These are phyloP conservation scores for Paramecium primaurelia DNA, from an alignment of 73 alveolate species.

Conservation along the genomic window DNA sequence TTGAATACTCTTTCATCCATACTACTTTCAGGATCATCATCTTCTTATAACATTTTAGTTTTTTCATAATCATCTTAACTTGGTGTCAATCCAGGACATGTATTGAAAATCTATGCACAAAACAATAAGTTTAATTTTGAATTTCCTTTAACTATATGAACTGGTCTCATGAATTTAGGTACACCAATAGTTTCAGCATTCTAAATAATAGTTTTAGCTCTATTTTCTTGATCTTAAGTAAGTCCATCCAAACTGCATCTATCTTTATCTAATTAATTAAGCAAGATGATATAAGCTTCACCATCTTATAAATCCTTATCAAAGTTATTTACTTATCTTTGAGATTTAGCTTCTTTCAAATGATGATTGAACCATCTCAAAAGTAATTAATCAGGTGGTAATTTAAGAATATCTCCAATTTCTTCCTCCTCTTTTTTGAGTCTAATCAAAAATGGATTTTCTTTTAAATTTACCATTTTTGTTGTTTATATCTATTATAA, in stretches of 20 bases:
- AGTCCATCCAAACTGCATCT: constrained; percentile 79
- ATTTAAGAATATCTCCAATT: constrained; percentile 81
- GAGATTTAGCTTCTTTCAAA: constrained; percentile 77
- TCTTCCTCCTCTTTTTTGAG: constrained; percentile 89
- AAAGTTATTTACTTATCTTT: constrained; percentile 75
- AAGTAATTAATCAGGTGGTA: constrained; percentile 87
- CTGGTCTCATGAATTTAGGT: constrained; percentile 81
- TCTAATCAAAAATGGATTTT: constrained; percentile 88
- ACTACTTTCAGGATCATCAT: constrained; percentile 90
- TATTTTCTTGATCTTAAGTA: constrained; percentile 69
- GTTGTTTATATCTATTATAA: constrained; percentile 41
- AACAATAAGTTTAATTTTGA: constrained; percentile 86
- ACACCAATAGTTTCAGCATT: constrained; percentile 86
- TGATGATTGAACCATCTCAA: constrained; percentile 96
- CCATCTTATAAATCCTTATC: constrained; percentile 73
- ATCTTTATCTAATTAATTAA: constrained; percentile 77
- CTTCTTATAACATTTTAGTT: constrained; percentile 78
- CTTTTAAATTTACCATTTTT: constrained; percentile 71
- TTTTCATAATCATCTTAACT: constrained; percentile 82
- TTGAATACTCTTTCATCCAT: constrained; percentile 96
- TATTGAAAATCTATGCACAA: constrained; percentile 91
- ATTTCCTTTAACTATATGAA: constrained; percentile 83
- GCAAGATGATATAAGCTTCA: constrained; percentile 68
- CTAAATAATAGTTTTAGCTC: constrained; percentile 79
- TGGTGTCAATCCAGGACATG: constrained; percentile 91